phyloP scores from a whole-genome alignment of 140 eudicot genomes.

The Anethum foeniculum region DNA sequence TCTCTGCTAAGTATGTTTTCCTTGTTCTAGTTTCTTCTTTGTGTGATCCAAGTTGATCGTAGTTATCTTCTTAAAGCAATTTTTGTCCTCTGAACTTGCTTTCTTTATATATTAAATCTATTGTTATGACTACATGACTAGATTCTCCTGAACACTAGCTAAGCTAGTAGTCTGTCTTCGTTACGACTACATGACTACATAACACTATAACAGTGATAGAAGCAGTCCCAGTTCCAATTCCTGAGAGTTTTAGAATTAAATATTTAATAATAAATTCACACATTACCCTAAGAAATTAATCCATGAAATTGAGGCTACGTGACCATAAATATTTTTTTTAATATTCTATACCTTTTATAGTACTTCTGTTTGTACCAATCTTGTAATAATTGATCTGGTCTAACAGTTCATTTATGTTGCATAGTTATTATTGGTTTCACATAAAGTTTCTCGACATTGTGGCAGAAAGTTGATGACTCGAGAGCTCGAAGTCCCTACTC shows the following conservation, averaged over 20 bases:
- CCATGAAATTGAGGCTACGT: background rate
- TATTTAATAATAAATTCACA: background rate
- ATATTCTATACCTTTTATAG: background rate
- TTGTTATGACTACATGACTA: no score
- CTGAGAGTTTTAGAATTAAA: background rate
- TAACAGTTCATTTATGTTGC: background rate
- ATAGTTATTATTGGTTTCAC: conserved; percentile 12
- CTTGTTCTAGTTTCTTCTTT: background rate
- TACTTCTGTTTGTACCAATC: background rate
- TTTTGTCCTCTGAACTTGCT: background rate
- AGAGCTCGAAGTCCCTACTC: conserved; percentile 34
- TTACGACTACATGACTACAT: no score
- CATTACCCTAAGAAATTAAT: background rate
- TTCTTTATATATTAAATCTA: background rate
- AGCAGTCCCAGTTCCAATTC: background rate
- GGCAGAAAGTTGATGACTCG: conserved; percentile 53
- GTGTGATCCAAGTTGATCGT: background rate
- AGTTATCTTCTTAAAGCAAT: background rate
- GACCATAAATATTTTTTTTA: background rate
- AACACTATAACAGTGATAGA: background rate
- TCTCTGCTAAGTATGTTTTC: background rate
- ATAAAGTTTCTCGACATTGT: conserved; percentile 8
- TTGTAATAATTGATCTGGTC: background rate
- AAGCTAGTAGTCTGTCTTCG: no score
- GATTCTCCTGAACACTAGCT: no score